Conservation (phyloP, 805 yeast genomes). For the Sungouiozyma ichnusensis region DNA sequence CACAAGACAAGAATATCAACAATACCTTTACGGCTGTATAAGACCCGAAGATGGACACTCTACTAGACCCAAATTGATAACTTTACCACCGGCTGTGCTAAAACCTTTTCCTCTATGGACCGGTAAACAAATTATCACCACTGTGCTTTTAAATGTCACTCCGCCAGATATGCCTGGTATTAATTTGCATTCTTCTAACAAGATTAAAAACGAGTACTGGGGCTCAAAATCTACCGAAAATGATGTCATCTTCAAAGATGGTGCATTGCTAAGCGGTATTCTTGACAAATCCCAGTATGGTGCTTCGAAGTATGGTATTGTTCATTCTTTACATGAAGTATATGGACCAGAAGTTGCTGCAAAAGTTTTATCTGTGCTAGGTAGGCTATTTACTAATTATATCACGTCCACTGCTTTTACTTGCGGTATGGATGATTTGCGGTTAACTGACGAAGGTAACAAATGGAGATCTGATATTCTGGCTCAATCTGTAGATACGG, state of each 20-base stretch:
- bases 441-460: slow-evolving; percentile 87
- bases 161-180: slow-evolving; percentile 87
- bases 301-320: slow-evolving; percentile 92
- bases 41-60: slow-evolving; percentile 98
- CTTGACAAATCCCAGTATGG: slow-evolving; percentile 98
- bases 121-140: slow-evolving; percentile 92
- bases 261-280: slow-evolving; percentile 85
- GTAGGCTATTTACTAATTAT: slow-evolving; percentile 89
- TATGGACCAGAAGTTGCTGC: slow-evolving; percentile 91
- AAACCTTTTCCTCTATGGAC: slow-evolving; percentile 94
- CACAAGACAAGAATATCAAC: slow-evolving; percentile 86
- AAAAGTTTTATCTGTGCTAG: slow-evolving; percentile 79
- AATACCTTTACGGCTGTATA: slow-evolving; percentile 83
- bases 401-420: slow-evolving; percentile 89
- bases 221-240: slow-evolving; percentile 76
- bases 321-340: slow-evolving; percentile 91
- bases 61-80: slow-evolving; percentile 51
- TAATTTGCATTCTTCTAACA: slow-evolving; percentile 72
- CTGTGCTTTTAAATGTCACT: slow-evolving; percentile 79
- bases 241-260: slow-evolving; percentile 73
- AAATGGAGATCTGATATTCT: slow-evolving; percentile 77
- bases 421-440: slow-evolving; percentile 99
- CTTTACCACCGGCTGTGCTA: slow-evolving; percentile 80
- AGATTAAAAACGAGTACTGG: slow-evolving; percentile 93
- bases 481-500: slow-evolving; percentile 66